phyloP scores from a whole-genome alignment of 352 stramenopile species.

The Phytophthora podocarpi region DNA sequence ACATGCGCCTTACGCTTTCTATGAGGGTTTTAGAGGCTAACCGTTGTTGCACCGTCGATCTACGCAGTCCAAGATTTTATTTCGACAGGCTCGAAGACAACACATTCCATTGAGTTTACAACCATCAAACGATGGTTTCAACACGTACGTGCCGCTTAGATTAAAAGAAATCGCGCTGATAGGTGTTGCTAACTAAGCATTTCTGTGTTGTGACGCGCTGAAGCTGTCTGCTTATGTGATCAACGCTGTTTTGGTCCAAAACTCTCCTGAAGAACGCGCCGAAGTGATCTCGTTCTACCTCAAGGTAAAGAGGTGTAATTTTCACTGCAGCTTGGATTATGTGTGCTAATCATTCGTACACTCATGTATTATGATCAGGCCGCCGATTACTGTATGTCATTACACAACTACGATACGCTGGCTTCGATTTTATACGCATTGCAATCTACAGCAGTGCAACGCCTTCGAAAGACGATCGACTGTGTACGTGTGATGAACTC shows the following conservation, averaged over 20 bases:
- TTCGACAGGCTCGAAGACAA: constrained; percentile 50
- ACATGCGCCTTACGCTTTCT: background rate
- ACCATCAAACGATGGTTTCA: constrained; percentile 84
- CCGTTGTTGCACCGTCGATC: background rate
- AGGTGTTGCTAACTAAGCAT: background rate
- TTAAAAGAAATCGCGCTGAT: background rate
- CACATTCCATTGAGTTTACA: constrained; percentile 62
- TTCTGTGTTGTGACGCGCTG: background rate
- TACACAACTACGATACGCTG: constrained; percentile 86
- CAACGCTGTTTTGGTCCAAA: constrained; percentile 79
- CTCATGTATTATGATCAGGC: constrained; percentile 39
- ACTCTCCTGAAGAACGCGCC: constrained; percentile 62
- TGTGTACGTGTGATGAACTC: constrained; percentile 49
- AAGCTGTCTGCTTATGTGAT: constrained; percentile 85
- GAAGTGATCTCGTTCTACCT: constrained; percentile 85
- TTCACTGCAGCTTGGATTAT: background rate
- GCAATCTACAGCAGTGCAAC: constrained; percentile 87
- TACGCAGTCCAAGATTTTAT: constrained; percentile 77
- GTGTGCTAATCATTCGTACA: background rate
- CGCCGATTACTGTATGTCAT: constrained; percentile 67
- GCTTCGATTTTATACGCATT: constrained; percentile 85
- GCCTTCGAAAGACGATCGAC: constrained; percentile 74
- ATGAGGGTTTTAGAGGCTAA: background rate
- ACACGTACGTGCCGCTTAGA: constrained; percentile 53
- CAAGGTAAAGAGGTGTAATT: constrained; percentile 37